Conservation (phyloP, 75 land plant genomes). For the Pinus taeda region DNA sequence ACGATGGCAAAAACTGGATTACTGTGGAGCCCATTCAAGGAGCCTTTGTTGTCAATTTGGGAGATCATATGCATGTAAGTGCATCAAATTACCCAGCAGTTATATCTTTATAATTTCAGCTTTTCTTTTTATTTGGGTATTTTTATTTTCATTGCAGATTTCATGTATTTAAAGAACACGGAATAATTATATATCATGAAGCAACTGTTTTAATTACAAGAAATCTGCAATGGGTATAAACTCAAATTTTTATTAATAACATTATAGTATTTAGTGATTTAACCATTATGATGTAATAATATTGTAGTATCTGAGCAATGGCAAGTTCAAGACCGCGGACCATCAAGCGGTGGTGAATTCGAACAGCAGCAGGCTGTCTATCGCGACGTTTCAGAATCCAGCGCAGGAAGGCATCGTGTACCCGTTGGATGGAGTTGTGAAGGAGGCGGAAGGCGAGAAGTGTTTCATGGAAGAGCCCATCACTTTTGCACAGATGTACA, state of each 20-base stretch:
- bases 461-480: conserved; percentile 33
- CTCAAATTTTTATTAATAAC: too few relatives aligned
- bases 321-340: conserved; percentile 39
- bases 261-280: too few relatives aligned
- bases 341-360: conserved; percentile 47
- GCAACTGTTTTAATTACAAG: too few relatives aligned
- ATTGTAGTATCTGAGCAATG: conserved; percentile 53
- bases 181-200: too few relatives aligned
- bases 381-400: conserved; percentile 71
- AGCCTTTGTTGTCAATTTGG: conserved; percentile 71
- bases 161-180: too few relatives aligned
- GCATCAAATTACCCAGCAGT: neutral
- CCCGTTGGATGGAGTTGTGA: conserved; percentile 34
- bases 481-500: conserved; percentile 59
- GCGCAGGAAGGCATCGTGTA: conserved; percentile 36
- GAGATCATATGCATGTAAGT: conserved; percentile 72
- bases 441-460: neutral
- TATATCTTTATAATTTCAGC: neutral
- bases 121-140: neutral
- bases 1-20: conserved; percentile 64
- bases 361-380: conserved; percentile 44
- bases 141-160: too few relatives aligned
- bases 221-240: too few relatives aligned
- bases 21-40: conserved; percentile 65
- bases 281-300: neutral